Evolutionary conservation across 305 asterid genomes (phyloP), one percentile per base, ranked within the genome.

Genomic region (Andrographis paniculata): DNA sequence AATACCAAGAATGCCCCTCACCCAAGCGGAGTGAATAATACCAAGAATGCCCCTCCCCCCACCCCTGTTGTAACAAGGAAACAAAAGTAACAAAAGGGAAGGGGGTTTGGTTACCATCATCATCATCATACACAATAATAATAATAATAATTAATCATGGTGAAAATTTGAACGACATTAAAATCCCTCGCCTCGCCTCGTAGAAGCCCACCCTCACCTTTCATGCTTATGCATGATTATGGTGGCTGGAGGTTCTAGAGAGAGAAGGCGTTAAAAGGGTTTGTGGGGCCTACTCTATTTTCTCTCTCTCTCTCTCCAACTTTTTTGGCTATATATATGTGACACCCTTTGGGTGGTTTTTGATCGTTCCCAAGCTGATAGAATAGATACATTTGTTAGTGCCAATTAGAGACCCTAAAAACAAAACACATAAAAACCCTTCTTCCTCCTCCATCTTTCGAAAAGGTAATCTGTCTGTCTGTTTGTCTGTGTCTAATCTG

Each of bases 181-280:
- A 61, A 50, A 66, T 69, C 74, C 80, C 82, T n/a, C n/a, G n/a
- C n/a, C n/a, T n/a, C n/a, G n/a, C n/a, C n/a, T n/a, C n/a, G n/a
- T n/a, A n/a, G n/a, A n/a, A n/a, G n/a, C n/a, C n/a, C n/a, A n/a
- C 67, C 74, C 72, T 62, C 72, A 65, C 63, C 42, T 72, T 0
- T 68, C 78, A 19, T 66, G 61, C 79, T 57, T 79, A 67, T 69
- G 69, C 70, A 78, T 78, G 76, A 76, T 82, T 71, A 61, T 54
- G 55, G 58, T 64, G 55, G n/a, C n/a, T n/a, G n/a, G n/a, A n/a
- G 30, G 59, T 5, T 10, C 10, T 27, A 27, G 33, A 60, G 61
- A 58, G 42, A 22, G 14, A 18, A 14, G n/a, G n/a, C n/a, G n/a
- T n/a, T n/a, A n/a, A n/a, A n/a, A n/a, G n/a, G n/a, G n/a, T n/a